phyloP scores from a whole-genome alignment of 192 early-diverging fungal genomes.

The Mycoemilia scoparia region DNA sequence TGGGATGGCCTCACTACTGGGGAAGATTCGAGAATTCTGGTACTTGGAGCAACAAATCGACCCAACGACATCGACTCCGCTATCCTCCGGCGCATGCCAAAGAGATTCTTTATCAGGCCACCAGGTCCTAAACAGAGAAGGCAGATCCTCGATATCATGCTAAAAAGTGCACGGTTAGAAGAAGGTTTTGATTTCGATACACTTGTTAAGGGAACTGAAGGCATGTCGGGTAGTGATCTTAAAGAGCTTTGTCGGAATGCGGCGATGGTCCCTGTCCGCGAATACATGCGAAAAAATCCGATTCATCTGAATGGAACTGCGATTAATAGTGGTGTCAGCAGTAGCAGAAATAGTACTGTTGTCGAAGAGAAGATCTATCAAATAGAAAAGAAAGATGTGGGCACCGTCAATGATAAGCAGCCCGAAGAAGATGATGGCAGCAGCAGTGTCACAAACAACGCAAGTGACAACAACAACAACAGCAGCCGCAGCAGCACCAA shows the following conservation, averaged over 20 bases:
- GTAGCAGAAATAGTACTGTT: too few species aligned
- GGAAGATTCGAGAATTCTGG: conserved; percentile 34
- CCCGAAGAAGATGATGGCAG: too few species aligned
- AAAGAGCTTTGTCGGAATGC: conserved; percentile 96
- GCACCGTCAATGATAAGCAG: too few species aligned
- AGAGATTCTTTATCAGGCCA: conserved; percentile 70
- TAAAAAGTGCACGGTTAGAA: conserved; percentile 50
- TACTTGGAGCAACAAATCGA: conserved; percentile 90
- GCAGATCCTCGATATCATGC: conserved; percentile 65
- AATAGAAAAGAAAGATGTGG: too few species aligned
- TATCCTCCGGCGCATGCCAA: conserved; percentile 94
- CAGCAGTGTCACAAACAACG: too few species aligned
- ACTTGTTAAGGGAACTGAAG: conserved; percentile 54
- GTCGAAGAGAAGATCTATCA: too few species aligned
- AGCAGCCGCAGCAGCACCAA: too few species aligned
- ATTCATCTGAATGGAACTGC: conserved; percentile 11
- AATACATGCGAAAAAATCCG: conserved; percentile 45
- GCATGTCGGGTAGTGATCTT: conserved; percentile 83
- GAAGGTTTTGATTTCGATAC: conserved; percentile 42
- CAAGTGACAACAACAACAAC: too few species aligned
- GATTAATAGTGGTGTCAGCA: background rate
- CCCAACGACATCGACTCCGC: conserved; percentile 96
- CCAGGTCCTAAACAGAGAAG: conserved; percentile 69
- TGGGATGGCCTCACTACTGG: conserved; percentile 83
- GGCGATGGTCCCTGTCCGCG: conserved; percentile 85